Evolutionary conservation across 352 stramenopile species (phyloP), one percentile per base, ranked within the genome.

Genomic region (Phytopythium boreale): DNA sequence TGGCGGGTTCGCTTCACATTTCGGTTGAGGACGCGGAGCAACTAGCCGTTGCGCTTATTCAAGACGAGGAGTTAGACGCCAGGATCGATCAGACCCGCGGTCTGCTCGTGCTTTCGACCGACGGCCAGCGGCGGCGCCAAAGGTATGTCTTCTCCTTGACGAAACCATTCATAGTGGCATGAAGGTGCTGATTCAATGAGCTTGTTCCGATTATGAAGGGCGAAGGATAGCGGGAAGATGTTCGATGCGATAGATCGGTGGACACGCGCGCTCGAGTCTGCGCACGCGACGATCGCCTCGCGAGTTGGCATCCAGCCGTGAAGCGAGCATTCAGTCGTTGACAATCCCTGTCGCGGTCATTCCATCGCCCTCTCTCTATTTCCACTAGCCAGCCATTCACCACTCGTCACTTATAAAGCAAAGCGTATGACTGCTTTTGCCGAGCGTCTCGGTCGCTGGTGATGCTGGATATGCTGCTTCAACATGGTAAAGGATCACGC

Each of bases 1-100:
- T 98, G 51, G 87, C 94, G 22, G 76, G 76, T 51, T 87, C 95
- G 56, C 85, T 98, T 51, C 98, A 98, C 69, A 92, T 98, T 56
- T 65, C 84, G 1, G 66, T 82, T 4, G 60, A 71, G 4, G 90
- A 98, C 34, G 92, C 97, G 0, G 92, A 98, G 67, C 84, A 84
- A 47, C 87, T 98, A 27, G 77, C 97, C 0, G 89, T 98, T 17
- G 75, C 79, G 37, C 75, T 98, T 9, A 98, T 98, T 68, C 82
- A 98, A 59, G 93, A 98, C 68, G 82, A 84, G 2, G 82, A 87
- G 55, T 72, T 98, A 46, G 74, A 94, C 31, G 92, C 88, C 14
- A 82, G 86, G 59, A 96, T 98, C 68, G 93, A 98, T 79, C 92
- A 98, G 66, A 82, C 61, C 36, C 72, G 74, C 15, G 79, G 82